These are phyloP conservation scores for Phialophora tarda DNA, from an alignment of 2,329 filamentous ascomycete species.

Conservation along the genomic window DNA sequence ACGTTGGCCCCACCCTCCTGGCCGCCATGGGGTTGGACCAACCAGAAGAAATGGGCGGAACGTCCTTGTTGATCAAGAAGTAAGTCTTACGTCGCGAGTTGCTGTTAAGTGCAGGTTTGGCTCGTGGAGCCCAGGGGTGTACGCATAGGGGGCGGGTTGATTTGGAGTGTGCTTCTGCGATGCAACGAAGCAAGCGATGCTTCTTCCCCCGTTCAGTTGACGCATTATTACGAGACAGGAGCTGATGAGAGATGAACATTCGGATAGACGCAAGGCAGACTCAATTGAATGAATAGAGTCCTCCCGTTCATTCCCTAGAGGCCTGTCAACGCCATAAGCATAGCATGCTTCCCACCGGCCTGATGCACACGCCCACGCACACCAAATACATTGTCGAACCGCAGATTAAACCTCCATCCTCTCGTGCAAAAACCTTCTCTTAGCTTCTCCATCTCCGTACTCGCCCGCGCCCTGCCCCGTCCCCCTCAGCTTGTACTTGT, in stretches of 20 bases:
- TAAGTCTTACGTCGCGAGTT: slow-evolving; percentile 32
- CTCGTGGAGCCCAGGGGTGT: background rate
- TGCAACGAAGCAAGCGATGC: background rate
- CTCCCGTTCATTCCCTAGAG: background rate
- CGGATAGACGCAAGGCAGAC: slow-evolving; percentile 36
- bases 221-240: slow-evolving; percentile 32
- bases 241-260: slow-evolving; percentile 36
- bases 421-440: slow-evolving; percentile 63
- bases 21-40: slow-evolving; percentile 88
- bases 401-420: slow-evolving; percentile 46
- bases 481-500: slow-evolving; percentile 91
- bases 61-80: slow-evolving; percentile 79
- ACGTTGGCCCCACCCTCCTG: slow-evolving; percentile 93
- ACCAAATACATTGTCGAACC: background rate
- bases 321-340: background rate
- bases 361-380: background rate
- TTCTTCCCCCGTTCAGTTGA: background rate
- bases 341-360: background rate
- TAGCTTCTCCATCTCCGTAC: slow-evolving; percentile 64
- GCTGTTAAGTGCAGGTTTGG: background rate
- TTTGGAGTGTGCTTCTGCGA: background rate
- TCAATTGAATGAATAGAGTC: slow-evolving; percentile 32
- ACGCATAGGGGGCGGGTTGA: background rate
- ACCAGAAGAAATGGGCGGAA: slow-evolving; percentile 90
- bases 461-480: slow-evolving; percentile 79